Evolutionary conservation across 176 grass and related monocot genomes (phyloP).

Genomic region (Avena atlantica): DNA sequence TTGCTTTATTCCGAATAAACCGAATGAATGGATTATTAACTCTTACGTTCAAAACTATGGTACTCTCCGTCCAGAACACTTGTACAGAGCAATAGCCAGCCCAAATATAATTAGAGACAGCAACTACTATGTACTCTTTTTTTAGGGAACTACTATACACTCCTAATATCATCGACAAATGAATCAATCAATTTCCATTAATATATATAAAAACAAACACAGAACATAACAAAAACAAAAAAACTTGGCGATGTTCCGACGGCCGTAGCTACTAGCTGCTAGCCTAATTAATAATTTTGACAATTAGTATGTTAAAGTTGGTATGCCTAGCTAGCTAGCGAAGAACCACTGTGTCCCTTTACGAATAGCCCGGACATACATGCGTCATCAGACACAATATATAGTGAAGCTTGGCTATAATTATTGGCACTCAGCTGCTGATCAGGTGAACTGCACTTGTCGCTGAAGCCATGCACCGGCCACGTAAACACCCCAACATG

Average conservation of each 20-base stretch:
- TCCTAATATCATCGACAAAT: too few species aligned
- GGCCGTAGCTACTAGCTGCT: background rate
- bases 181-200: too few species aligned
- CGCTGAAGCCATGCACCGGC: slow-evolving; percentile 15
- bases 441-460: slow-evolving; percentile 7
- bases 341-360: background rate
- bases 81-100: too few species aligned
- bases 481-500: background rate
- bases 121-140: too few species aligned
- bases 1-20: slow-evolving; percentile 36
- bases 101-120: too few species aligned
- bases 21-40: background rate
- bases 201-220: too few species aligned
- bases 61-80: too few species aligned
- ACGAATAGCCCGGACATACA: background rate
- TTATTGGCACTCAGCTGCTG: slow-evolving; percentile 10
- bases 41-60: too few species aligned
- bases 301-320: background rate
- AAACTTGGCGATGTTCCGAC: background rate
- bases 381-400: background rate
- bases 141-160: too few species aligned
- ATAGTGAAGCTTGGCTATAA: background rate
- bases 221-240: too few species aligned
- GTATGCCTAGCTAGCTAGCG: background rate
- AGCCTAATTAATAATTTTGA: background rate